These are phyloP conservation scores for Sporisorium reilianum DNA, from an alignment of 1,284 basidiomycete species.

Conservation along the genomic window DNA sequence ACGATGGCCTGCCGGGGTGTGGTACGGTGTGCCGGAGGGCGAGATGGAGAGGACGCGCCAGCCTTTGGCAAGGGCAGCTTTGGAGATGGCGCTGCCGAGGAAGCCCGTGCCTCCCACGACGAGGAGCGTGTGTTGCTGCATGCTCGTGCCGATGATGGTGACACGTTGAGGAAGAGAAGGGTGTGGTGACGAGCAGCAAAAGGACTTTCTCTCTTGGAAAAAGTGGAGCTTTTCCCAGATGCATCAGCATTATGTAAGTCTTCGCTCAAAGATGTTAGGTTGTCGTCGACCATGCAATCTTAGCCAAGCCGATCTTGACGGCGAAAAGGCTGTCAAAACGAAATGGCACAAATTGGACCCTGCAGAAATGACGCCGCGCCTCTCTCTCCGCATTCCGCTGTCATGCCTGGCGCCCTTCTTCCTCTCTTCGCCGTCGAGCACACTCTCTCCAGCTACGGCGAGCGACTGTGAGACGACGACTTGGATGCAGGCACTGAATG, in stretches of 20 bases:
- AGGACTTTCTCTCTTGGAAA: not conserved
- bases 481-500: too few species aligned
- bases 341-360: constrained; percentile 15
- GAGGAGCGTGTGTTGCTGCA: constrained; percentile 49
- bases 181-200: not conserved
- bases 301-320: constrained; percentile 14
- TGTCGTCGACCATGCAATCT: constrained; percentile 7
- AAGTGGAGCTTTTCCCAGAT: constrained; percentile 16
- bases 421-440: too few species aligned
- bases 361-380: constrained; percentile 20
- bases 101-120: constrained; percentile 96
- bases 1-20: constrained; percentile 86
- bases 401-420: constrained; percentile 1
- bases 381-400: constrained; percentile 12
- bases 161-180: not conserved
- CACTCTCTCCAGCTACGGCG: too few species aligned
- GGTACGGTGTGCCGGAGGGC: constrained; percentile 86
- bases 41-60: constrained; percentile 90
- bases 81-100: constrained; percentile 92
- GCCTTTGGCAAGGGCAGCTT: constrained; percentile 82
- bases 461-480: too few species aligned
- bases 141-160: not conserved
- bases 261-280: not conserved
- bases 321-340: constrained; percentile 1
- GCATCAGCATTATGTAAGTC: constrained; percentile 25